Evolutionary conservation across 2,329 filamentous ascomycete species (phyloP).

Genomic region (Rhynchosporium secalis): DNA sequence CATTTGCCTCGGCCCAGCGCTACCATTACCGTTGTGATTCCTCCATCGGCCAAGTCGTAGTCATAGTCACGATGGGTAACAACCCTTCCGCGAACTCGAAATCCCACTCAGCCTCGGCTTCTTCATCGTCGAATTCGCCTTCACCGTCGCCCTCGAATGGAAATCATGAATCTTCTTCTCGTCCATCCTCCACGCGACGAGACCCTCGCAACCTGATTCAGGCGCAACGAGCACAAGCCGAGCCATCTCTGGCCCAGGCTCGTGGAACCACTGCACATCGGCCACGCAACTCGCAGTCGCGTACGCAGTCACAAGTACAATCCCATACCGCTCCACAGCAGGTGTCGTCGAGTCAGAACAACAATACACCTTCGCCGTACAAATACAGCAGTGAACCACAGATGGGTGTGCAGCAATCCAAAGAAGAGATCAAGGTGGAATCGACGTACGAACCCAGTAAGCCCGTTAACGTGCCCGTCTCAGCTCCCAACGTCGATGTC

Average conservation of each 20-base stretch:
- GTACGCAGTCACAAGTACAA: constrained; percentile 18
- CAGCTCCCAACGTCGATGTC: constrained; percentile 33
- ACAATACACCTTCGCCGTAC: constrained; percentile 22
- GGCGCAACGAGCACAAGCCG: constrained; percentile 58
- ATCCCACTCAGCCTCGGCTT: constrained; percentile 37
- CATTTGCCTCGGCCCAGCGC: not conserved
- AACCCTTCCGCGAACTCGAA: constrained; percentile 45
- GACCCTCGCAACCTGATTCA: constrained; percentile 55
- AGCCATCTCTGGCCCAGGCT: constrained; percentile 61
- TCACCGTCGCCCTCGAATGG: not conserved
- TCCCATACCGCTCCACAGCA: constrained; percentile 22
- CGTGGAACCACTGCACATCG: constrained; percentile 39
- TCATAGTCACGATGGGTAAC: constrained; percentile 45
- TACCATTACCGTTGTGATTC: too few relatives aligned
- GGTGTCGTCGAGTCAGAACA: constrained; percentile 28
- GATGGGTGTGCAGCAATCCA: constrained; percentile 31
- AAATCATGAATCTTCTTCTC: constrained; percentile 12
- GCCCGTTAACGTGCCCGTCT: constrained; percentile 54
- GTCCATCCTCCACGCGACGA: constrained; percentile 35
- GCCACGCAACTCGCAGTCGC: constrained; percentile 31
- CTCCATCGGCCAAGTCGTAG: not conserved
- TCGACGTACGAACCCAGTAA: constrained; percentile 50
- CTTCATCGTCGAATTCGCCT: constrained; percentile 20
- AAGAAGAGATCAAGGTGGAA: constrained; percentile 41
- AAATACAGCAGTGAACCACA: constrained; percentile 31